phyloP scores from a whole-genome alignment of 805 yeast species.

The Brettanomyces sp. region DNA sequence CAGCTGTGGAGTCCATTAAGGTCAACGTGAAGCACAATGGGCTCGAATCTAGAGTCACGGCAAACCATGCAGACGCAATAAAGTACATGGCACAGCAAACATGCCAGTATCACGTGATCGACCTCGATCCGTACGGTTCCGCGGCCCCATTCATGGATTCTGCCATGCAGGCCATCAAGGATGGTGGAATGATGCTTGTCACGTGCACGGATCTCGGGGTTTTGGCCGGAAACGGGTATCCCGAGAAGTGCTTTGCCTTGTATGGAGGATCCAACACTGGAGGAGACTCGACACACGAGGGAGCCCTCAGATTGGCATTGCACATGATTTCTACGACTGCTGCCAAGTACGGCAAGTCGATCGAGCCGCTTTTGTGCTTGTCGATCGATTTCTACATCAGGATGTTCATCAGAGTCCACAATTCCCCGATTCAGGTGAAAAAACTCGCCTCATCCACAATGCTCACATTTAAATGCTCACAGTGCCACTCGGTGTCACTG shows the following conservation, averaged over 20 bases:
- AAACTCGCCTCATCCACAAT: constrained; percentile 67
- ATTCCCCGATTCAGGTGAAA: constrained; percentile 77
- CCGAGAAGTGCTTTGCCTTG: constrained; percentile 90
- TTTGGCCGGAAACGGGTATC: constrained; percentile 90
- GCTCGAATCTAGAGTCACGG: constrained; percentile 44
- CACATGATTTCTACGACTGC: constrained; percentile 72
- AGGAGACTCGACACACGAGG: constrained; percentile 84
- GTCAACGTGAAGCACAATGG: constrained; percentile 63
- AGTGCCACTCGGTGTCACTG: constrained; percentile 64
- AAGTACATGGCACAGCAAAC: constrained; percentile 54
- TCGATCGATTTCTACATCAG: constrained; percentile 92
- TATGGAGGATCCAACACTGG: constrained; percentile 91
- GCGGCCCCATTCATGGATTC: constrained; percentile 94
- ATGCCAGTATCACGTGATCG: constrained; percentile 71
- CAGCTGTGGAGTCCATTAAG: constrained; percentile 76
- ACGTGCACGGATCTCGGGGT: constrained; percentile 97
- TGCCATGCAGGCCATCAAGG: constrained; percentile 75
- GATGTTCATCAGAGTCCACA: constrained; percentile 66
- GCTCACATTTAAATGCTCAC: constrained; percentile 74
- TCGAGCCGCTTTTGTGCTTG: constrained; percentile 78
- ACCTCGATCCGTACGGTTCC: constrained; percentile 95
- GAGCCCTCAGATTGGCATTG: constrained; percentile 79
- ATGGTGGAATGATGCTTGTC: constrained; percentile 77
- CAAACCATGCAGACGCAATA: constrained; percentile 88
- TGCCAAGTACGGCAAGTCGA: constrained; percentile 77